Conservation (phyloP, 345 rosid genomes). For the Linum tenue region DNA sequence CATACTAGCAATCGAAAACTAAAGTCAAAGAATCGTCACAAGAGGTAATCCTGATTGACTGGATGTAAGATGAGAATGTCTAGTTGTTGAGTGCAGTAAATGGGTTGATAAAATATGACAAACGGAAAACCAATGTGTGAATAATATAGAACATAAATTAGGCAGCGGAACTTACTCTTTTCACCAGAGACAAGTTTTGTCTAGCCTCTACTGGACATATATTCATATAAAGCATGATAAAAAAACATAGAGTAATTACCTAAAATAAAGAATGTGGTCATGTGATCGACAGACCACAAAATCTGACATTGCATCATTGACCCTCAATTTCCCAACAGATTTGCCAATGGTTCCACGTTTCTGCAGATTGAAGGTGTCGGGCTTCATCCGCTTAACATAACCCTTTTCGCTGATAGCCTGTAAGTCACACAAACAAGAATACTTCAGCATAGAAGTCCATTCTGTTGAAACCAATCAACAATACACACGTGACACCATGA, state of each 20-base stretch:
- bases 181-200: too few relatives aligned
- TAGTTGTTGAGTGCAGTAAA: too few relatives aligned
- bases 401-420: slow-evolving; percentile 96
- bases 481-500: not conserved
- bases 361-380: slow-evolving; percentile 85
- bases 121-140: too few relatives aligned
- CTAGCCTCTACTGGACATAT: too few relatives aligned
- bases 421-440: slow-evolving; percentile 15
- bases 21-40: too few relatives aligned
- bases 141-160: too few relatives aligned
- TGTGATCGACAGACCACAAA: slow-evolving; percentile 86
- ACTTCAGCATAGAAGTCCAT: slow-evolving; percentile 3
- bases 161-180: too few relatives aligned
- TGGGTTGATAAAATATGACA: too few relatives aligned
- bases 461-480: not conserved
- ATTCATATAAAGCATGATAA: not conserved
- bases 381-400: slow-evolving; percentile 86
- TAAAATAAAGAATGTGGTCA: slow-evolving; percentile 86
- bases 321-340: slow-evolving; percentile 87
- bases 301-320: slow-evolving; percentile 91
- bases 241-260: slow-evolving; percentile 31
- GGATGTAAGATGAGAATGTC: too few relatives aligned
- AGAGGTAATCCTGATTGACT: too few relatives aligned
- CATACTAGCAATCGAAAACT: too few relatives aligned
- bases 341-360: slow-evolving; percentile 91